Base-by-base conservation (phyloP, 2,329 filamentous ascomycete species). In the Diaporthe helianthi region DNA sequence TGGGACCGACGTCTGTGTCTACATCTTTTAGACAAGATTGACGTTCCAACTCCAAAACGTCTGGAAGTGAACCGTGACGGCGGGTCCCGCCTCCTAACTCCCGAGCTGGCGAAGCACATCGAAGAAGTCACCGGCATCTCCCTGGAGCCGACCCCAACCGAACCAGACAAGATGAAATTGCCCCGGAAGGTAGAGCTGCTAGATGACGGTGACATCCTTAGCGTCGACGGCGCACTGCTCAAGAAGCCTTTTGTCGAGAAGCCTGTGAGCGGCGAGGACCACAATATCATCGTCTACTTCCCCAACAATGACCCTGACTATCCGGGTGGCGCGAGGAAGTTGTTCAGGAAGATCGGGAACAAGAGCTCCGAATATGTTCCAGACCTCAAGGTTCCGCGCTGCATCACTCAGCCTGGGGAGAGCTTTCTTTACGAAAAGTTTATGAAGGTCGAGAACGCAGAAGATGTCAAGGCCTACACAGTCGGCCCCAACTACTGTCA, bases 371-470 rank as follows among this genome's bases (percentile, higher is more conserved):
- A 99, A 79, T 97, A 92, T 76, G 92, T 98, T 70, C 87, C 92
- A 19, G 90, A 90, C 13, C 86, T 99, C 70, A 88, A 83, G 19
- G 81, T 92, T 22, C 96, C 96, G 13, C 86, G 94, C 46, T 93
- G 91, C 64, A 91, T 98, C 71, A 91, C 91, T 0, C 93, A 98
- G 74, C 88, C 89, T 0, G 86, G 86, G 24, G 89, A 92, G 76
- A 98, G 94, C 79, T 99, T 95, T 83, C 89, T 99, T 72, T 99
- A 98, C 79, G 96, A 99, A 79, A 94, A 97, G 78, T 99, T 99
- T 75, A 91, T 99, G 83, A 90, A 93, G 73, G 94, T 98, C 17
- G 95, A 98, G 76, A 98, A 99, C 77, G 92, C 95, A 0, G 96
- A 99, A 80, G 96, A 99, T 78, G 95, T 99, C 76, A 99, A 99